Evolutionary conservation across 495 filamentous ascomycete species (phyloP).

Genomic region (Penicillium malachiteum): DNA sequence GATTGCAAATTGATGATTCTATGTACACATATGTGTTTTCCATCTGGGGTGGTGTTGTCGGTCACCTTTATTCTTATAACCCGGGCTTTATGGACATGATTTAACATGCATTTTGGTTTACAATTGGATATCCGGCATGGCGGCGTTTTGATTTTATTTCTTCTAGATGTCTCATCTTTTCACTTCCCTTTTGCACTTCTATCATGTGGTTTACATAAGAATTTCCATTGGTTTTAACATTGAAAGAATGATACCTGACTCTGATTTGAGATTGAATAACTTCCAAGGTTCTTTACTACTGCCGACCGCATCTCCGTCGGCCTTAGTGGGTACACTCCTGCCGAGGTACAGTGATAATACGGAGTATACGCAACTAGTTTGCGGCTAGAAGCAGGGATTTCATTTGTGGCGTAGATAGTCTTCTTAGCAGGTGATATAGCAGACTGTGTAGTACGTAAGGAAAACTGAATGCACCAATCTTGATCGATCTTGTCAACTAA

Average conservation of each 20-base stretch:
- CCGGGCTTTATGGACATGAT: conserved; percentile 11
- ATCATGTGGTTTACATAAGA: conserved; percentile 10
- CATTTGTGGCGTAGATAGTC: too few species aligned
- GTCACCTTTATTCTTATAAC: conserved; percentile 4
- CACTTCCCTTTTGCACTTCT: neutral
- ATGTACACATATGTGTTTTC: conserved; percentile 18
- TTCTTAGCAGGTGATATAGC: too few species aligned
- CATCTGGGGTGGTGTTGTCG: neutral
- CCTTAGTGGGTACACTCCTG: too few species aligned
- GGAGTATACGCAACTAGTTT: too few species aligned
- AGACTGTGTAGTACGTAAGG: neutral
- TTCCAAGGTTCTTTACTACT: neutral
- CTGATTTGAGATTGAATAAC: too few species aligned
- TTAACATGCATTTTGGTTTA: conserved; percentile 11
- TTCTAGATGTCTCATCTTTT: conserved; percentile 1
- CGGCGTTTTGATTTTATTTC: conserved; percentile 13
- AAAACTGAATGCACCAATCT: neutral
- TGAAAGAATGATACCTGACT: neutral
- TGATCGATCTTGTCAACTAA: neutral
- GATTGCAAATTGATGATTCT: conserved; percentile 10
- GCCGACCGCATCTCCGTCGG: neutral
- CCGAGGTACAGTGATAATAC: too few species aligned
- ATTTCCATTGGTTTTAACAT: too few species aligned
- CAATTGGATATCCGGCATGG: conserved; percentile 19
- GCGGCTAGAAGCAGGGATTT: too few species aligned